Evolutionary conservation across 495 filamentous ascomycete genomes (phyloP).

Genomic region (Thermochaetoides thermophila): DNA sequence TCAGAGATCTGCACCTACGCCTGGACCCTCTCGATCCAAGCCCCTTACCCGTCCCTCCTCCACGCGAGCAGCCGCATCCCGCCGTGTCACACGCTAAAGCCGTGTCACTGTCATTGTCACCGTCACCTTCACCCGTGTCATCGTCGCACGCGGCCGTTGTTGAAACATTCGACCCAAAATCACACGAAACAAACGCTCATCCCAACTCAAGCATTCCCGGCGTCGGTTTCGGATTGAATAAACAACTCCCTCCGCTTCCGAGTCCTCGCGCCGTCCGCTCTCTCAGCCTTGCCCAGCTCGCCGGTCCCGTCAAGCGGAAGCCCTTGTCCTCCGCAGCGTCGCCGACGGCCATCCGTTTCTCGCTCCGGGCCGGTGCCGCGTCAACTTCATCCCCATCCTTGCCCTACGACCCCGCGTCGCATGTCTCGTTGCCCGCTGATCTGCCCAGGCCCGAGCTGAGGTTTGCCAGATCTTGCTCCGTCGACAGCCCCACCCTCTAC

Average conservation of each 20-base stretch:
- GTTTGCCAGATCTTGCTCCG: slow-evolving; percentile 33
- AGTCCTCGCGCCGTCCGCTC: slow-evolving; percentile 18
- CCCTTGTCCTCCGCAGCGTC: slow-evolving; percentile 39
- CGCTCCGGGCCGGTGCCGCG: too few relatives aligned
- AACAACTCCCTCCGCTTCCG: slow-evolving; percentile 13
- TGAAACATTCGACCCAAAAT: not conserved
- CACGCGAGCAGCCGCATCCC: too few relatives aligned
- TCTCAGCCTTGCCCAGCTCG: slow-evolving; percentile 17
- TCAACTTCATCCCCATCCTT: too few relatives aligned
- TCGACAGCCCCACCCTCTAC: slow-evolving; percentile 43
- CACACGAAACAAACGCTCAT: slow-evolving; percentile 15
- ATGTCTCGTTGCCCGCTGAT: too few relatives aligned
- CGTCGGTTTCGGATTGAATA: slow-evolving; percentile 7
- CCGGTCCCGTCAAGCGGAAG: slow-evolving; percentile 34
- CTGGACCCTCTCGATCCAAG: slow-evolving; percentile 10
- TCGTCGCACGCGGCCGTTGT: too few relatives aligned
- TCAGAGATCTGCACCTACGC: slow-evolving; percentile 7
- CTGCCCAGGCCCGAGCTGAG: slow-evolving; percentile 30
- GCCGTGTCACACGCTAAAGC: too few relatives aligned
- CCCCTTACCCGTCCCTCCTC: not conserved
- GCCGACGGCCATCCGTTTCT: slow-evolving; percentile 33
- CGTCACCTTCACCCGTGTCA: too few relatives aligned
- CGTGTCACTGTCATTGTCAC: too few relatives aligned
- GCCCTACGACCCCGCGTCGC: too few relatives aligned
- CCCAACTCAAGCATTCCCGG: slow-evolving; percentile 15